These are phyloP conservation scores for Castanea sativa DNA, from an alignment of 306 rosid species.

Conservation along the genomic window DNA sequence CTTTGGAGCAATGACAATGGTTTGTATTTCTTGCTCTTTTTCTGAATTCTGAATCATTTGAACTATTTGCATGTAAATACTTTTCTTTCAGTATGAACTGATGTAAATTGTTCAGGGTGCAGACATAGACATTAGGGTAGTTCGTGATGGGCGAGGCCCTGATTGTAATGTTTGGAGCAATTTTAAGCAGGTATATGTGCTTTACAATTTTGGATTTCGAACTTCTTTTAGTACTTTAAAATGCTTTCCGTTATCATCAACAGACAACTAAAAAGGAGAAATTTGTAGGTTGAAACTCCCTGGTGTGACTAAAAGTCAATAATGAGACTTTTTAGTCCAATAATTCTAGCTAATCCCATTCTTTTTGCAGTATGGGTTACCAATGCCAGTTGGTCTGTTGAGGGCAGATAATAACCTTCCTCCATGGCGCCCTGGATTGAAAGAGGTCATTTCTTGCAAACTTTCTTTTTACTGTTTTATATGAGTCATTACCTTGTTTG, in stretches of 20 bases:
- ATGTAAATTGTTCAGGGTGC: conserved; percentile 74
- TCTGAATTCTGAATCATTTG: conserved; percentile 1
- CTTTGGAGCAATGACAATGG: conserved; percentile 98
- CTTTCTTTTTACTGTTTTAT: not conserved
- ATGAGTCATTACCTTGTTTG: not conserved
- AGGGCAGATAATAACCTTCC: conserved; percentile 98
- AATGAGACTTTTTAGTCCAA: not conserved
- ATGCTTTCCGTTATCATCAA: not conserved
- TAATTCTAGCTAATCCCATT: not conserved
- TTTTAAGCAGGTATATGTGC: conserved; percentile 80
- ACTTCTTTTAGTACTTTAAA: not conserved
- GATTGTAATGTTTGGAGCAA: conserved; percentile 97
- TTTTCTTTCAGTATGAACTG: conserved; percentile 26
- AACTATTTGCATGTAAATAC: not conserved
- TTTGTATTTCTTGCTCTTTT: conserved; percentile 28
- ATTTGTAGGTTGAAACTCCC: not conserved
- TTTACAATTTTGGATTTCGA: conserved; percentile 8
- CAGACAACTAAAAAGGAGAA: not conserved
- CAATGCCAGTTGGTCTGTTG: conserved; percentile 69
- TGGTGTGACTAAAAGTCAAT: not conserved
- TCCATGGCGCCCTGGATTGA: conserved; percentile 89
- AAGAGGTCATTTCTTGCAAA: conserved; percentile 54
- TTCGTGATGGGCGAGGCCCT: conserved; percentile 98
- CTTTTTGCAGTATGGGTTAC: conserved; percentile 81
- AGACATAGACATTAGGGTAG: conserved; percentile 96